phyloP scores from a whole-genome alignment of 495 filamentous ascomycete genomes.

The Penicillium soppii region DNA sequence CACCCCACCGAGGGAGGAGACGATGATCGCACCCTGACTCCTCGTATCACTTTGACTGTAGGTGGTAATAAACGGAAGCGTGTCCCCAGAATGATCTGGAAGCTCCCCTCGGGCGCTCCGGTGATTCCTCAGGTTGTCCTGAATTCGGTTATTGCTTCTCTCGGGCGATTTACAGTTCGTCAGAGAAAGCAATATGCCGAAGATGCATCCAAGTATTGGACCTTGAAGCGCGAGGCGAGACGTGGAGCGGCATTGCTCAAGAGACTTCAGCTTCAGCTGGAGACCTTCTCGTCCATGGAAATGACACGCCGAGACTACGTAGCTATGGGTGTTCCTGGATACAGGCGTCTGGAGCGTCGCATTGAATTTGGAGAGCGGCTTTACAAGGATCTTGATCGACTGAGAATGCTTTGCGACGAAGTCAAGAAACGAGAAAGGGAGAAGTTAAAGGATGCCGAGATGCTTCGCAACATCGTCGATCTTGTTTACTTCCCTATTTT shows the following conservation, averaged over 20 bases:
- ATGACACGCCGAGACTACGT: slow-evolving; percentile 90
- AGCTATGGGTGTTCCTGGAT: slow-evolving; percentile 82
- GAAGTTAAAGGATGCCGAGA: slow-evolving; percentile 73
- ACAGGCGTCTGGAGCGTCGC: slow-evolving; percentile 71
- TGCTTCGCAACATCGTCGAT: slow-evolving; percentile 75
- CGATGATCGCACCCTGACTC: slow-evolving; percentile 36
- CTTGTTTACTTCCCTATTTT: slow-evolving; percentile 86
- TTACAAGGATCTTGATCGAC: slow-evolving; percentile 69
- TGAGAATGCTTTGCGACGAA: slow-evolving; percentile 65
- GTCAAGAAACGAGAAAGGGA: slow-evolving; percentile 69
- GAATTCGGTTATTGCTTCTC: slow-evolving; percentile 73
- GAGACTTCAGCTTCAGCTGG: slow-evolving; percentile 81
- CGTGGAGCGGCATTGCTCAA: slow-evolving; percentile 89
- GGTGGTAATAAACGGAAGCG: slow-evolving; percentile 77
- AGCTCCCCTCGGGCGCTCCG: slow-evolving; percentile 89
- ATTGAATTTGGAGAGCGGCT: slow-evolving; percentile 84
- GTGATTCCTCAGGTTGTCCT: slow-evolving; percentile 86
- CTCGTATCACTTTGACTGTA: slow-evolving; percentile 57
- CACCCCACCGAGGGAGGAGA: slow-evolving; percentile 49
- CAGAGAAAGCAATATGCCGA: slow-evolving; percentile 89
- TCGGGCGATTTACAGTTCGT: slow-evolving; percentile 75
- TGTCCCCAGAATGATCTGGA: slow-evolving; percentile 76
- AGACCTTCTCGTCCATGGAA: slow-evolving; percentile 94
- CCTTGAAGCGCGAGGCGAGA: slow-evolving; percentile 88
- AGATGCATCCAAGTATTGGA: slow-evolving; percentile 96